Base-by-base conservation (phyloP, 805 yeast species). In the Candida parachauliodes region DNA sequence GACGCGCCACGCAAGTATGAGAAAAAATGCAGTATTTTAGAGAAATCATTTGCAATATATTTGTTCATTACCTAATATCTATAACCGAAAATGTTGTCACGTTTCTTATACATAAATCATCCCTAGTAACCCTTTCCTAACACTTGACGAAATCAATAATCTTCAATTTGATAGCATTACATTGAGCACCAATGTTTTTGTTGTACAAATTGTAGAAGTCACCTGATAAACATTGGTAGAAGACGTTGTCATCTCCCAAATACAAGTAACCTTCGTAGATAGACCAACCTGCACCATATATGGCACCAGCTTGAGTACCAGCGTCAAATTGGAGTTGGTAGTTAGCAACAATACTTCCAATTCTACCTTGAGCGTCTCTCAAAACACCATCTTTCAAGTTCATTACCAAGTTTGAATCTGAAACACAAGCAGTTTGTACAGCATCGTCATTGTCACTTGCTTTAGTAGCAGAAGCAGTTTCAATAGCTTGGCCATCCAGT, bases 241-340 rank as follows among this genome's bases (percentile, higher is more conserved):
- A 83, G 40, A 74, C 69, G 43, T 62, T 56, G 50, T 64, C 62
- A 62, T 87, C 88, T 45, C 82, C 62, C 21, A 86, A 87, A 53
- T 81, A 72, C 55, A 75, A 41, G 27, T 40, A 43, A 11, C 39
- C 39, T 21, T 34, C 36, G 10, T 21, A 24, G 28, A 77, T 67
- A 35, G 78, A 68, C 83, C 81, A 76, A 43, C 83, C 82, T 32
- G 73, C 76, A 46, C 84, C 81, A 52, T 72, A 76, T 50, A 79
- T 73, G 42, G 84, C 72, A 62, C 84, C 85, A 23, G 83, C 86
- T 71, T 83, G 91, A 55, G 89, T 88, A 66, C 85, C 82, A 57
- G 86, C 86, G 57, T 81, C 86, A 55, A 79, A 80, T 65, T 80
- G 87, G 74, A 81, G 79, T 69, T 83, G 91, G 70, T 83, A 73